Percentiles rank a stretch among this genome's conserved stretches.
phyloP scores from a whole-genome alignment of 768 basidiomycete genomes.

The Collybia sordida region DNA sequence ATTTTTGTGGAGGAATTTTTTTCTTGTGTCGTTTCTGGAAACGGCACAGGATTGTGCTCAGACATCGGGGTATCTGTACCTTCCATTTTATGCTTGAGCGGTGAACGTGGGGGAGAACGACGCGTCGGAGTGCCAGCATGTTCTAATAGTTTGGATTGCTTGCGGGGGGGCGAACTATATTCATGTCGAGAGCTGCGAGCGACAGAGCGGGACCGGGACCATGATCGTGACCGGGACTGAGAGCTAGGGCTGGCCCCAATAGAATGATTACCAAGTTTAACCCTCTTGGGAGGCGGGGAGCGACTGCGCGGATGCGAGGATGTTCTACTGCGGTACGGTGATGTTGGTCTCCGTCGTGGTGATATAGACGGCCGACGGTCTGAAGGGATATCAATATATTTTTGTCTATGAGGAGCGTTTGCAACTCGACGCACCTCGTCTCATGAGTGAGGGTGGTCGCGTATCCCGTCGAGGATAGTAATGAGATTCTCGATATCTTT shows the following conservation, averaged over 20 bases:
- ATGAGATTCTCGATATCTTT: conserved; percentile 20
- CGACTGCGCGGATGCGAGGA: conserved; percentile 24
- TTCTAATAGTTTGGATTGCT: conserved; percentile 5
- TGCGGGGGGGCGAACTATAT: conserved; percentile 14
- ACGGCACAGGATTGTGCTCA: not conserved
- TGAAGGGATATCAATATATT: not conserved
- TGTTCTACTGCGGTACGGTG: conserved; percentile 17
- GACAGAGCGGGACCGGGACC: conserved; percentile 28
- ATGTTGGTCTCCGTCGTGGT: conserved; percentile 21
- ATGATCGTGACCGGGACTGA: conserved; percentile 18
- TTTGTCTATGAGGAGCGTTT: not conserved
- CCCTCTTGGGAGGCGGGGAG: conserved; percentile 11
- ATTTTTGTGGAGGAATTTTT: not conserved
- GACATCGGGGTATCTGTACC: not conserved
- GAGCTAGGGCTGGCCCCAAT: not conserved
- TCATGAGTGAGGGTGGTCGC: conserved; percentile 11
- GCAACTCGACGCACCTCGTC: conserved; percentile 12
- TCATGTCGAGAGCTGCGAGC: conserved; percentile 18
- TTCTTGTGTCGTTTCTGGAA: not conserved
- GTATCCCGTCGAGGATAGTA: conserved; percentile 18
- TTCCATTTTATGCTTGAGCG: conserved; percentile 7
- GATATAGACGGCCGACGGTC: conserved; percentile 24
- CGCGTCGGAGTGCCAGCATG: conserved; percentile 10
- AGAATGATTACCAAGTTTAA: not conserved
- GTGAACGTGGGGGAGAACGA: conserved; percentile 9